Base-by-base conservation (phyloP, 495 filamentous ascomycete species). In the Lophium mytilinum region DNA sequence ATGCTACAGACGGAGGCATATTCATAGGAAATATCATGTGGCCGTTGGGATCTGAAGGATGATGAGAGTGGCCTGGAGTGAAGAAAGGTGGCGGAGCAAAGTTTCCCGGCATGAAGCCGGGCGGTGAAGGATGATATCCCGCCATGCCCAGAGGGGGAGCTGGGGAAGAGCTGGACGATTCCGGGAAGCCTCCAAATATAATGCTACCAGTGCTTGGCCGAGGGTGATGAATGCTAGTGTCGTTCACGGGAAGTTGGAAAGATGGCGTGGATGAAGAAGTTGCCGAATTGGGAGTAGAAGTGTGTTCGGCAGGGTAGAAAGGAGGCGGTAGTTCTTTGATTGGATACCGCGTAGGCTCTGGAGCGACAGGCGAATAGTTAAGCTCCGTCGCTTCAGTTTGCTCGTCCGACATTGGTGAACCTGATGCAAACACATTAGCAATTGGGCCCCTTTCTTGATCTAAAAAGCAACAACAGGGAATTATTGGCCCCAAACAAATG, bases 151-250 rank as follows among this genome's bases (percentile, higher is more conserved):
- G 18, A 21, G 45, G 57, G 9, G 66, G 69, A 8, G 62, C 62
- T 5, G 71, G 67, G 8, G 71, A 69, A 9, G 68, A 65, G 15
- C 55, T 58, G 10, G 59, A 48, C 18, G 69, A 70, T 37, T 68
- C 66, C 15, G 65, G 53, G n/a, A 61, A 53, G 18, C 56, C 62
- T 19, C 69, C 70, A 57, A 71, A 71, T 14, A 70, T 60, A 37
- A 73, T 62, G 18, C 62, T 57, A 42, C 65, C 64, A 10, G 57
- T 37, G 54, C 66, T 68, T 3, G 67, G 64, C 15, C 63, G 69
- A 8, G 64, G 40, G n/a, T 35, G 42, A 36, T 69, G 67, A 9
- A 49, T 46, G 39, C 53, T 40, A 18, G 41, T 33, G 12, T 60
- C 14, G 24, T 36, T 46, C 1, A 33, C 15, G 5, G 55, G 34